Conservation (phyloP, 352 stramenopile species). For the Pythium scleroteichum region DNA sequence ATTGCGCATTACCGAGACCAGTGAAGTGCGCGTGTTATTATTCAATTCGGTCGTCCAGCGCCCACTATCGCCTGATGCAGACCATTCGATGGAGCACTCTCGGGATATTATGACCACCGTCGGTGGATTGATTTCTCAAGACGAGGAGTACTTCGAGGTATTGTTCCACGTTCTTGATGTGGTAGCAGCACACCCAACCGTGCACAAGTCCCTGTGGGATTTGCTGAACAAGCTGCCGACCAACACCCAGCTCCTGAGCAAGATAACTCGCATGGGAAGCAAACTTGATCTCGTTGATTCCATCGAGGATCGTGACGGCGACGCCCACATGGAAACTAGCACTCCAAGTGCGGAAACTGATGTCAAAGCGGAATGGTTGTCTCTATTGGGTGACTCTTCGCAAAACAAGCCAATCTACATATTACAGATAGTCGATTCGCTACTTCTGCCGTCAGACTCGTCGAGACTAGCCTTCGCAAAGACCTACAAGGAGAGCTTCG, state of each 20-base stretch:
- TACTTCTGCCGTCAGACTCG: conserved; percentile 71
- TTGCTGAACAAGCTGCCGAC: conserved; percentile 86
- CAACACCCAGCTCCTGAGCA: conserved; percentile 61
- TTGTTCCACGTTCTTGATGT: conserved; percentile 83
- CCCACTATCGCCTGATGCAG: conserved; percentile 27
- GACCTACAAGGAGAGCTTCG: conserved; percentile 71
- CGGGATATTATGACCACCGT: conserved; percentile 23
- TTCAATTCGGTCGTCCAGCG: conserved; percentile 83
- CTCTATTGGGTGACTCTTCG: conserved; percentile 65
- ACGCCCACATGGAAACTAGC: conserved; percentile 16
- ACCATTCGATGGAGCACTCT: conserved; percentile 19
- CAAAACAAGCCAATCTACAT: conserved; percentile 86
- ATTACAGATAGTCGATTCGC: conserved; percentile 84
- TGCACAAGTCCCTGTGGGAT: conserved; percentile 76
- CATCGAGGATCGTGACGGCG: conserved; percentile 49
- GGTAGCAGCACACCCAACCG: conserved; percentile 45
- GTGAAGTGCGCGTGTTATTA: conserved; percentile 75
- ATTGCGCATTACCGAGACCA: conserved; percentile 74
- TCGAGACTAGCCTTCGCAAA: conserved; percentile 59
- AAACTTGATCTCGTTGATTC: conserved; percentile 11
- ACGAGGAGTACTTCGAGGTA: conserved; percentile 79
- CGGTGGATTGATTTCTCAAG: conserved; percentile 61
- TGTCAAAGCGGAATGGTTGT: conserved; percentile 56
- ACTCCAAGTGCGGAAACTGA: conserved; percentile 6
- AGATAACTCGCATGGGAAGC: conserved; percentile 56